Evolutionary conservation across 148 eudicot species (phyloP).

Genomic region (Salicornia ramosissima): DNA sequence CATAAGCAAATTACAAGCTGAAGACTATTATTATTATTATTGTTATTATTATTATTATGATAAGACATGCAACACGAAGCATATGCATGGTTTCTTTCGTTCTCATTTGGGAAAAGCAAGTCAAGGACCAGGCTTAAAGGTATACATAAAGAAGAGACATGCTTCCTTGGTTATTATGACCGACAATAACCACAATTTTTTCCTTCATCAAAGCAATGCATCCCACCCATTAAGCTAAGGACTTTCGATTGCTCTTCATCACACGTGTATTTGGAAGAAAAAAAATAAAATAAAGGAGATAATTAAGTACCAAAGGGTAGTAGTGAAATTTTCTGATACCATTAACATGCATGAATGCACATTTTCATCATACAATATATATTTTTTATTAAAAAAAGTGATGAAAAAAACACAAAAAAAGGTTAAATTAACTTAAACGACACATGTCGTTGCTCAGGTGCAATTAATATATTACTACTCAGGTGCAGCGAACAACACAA

Average conservation of each 20-base stretch:
- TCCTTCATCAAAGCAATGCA: slow-evolving; percentile 5
- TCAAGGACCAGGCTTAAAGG: background rate
- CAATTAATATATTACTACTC: too few relatives aligned
- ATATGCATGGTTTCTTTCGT: background rate
- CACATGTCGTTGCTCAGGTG: too few relatives aligned
- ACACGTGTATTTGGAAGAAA: slow-evolving; percentile 19
- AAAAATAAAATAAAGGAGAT: background rate
- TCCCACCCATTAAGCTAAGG: background rate
- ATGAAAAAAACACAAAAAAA: too few relatives aligned
- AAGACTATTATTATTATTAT: too few relatives aligned
- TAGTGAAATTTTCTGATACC: background rate
- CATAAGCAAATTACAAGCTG: slow-evolving; percentile 9
- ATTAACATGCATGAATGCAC: background rate
- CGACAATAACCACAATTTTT: slow-evolving; percentile 1
- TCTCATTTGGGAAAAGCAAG: background rate
- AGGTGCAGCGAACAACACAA: too few relatives aligned
- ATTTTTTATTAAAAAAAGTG: too few relatives aligned
- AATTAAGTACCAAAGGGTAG: background rate
- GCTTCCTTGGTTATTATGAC: slow-evolving; percentile 12
- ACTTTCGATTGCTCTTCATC: slow-evolving; percentile 14
- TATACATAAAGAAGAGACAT: slow-evolving; percentile 4
- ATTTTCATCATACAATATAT: too few relatives aligned
- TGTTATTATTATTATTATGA: background rate
- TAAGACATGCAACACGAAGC: slow-evolving; percentile 7
- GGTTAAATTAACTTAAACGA: too few relatives aligned